Conservation (phyloP, 768 basidiomycete genomes). For the Kwoniella mangroviensis region DNA sequence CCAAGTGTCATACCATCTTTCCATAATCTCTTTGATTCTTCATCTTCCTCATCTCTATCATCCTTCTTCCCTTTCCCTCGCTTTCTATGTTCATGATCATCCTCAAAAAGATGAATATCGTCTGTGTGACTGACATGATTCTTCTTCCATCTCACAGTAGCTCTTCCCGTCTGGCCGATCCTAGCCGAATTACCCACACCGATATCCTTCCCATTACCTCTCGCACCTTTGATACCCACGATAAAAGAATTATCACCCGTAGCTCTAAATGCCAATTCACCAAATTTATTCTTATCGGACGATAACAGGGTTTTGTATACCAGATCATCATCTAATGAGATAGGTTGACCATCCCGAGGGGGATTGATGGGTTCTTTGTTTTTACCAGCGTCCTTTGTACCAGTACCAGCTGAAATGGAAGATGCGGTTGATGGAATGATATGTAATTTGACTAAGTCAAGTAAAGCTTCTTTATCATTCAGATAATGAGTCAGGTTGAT, state of each 20-base stretch:
- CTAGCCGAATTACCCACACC: slow-evolving; percentile 57
- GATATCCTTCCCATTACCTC: slow-evolving; percentile 49
- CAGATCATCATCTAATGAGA: slow-evolving; percentile 71
- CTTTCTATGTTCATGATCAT: slow-evolving; percentile 60
- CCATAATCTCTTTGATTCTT: slow-evolving; percentile 65
- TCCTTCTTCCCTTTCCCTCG: slow-evolving; percentile 66
- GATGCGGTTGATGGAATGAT: slow-evolving; percentile 53
- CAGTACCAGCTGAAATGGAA: slow-evolving; percentile 12
- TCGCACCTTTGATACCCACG: slow-evolving; percentile 60
- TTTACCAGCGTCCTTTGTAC: slow-evolving; percentile 20
- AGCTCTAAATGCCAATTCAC: slow-evolving; percentile 77
- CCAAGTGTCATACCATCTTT: slow-evolving; percentile 81
- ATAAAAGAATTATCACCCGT: slow-evolving; percentile 58
- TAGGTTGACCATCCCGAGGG: slow-evolving; percentile 70
- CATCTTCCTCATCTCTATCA: slow-evolving; percentile 22
- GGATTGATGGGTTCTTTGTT: slow-evolving; percentile 14
- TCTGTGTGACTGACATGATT: slow-evolving; percentile 61
- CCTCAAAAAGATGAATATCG: slow-evolving; percentile 41
- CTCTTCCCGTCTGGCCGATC: slow-evolving; percentile 57
- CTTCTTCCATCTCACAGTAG: slow-evolving; percentile 64
- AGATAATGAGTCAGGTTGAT: slow-evolving; percentile 72
- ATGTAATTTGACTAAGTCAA: slow-evolving; percentile 58
- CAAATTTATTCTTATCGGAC: slow-evolving; percentile 64
- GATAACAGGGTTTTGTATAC: slow-evolving; percentile 74
- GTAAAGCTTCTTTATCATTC: slow-evolving; percentile 47